Base-by-base conservation (phyloP, 208 protist genomes). In the Trypanosoma platydactyli region DNA sequence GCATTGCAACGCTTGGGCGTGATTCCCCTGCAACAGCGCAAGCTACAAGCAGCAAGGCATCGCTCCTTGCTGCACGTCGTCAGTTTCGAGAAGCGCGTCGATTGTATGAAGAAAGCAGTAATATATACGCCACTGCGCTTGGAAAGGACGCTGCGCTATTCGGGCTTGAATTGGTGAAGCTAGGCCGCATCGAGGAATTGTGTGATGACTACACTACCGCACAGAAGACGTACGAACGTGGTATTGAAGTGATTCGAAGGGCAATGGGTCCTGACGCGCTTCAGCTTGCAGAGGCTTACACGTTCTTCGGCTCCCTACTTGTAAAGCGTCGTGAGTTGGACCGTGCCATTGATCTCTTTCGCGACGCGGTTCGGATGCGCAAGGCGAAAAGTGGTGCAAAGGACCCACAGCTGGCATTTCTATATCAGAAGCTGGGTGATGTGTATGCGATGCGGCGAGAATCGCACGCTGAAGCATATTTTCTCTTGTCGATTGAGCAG, bases 401-500 rank as follows among this genome's bases (percentile, higher is more conserved):
- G 13, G 87, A 95, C 67, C 87, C 85, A 35, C 87, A 93, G 71
- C 67, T 95, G 42, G 81, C 87, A 6, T 95, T 84, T 73, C 59
- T 95, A 29, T 95, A 95, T 69, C 86, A 95, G 42, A 93, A 95
- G 66, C 74, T 94, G 11, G 90, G 83, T 12, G 90, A 95, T 56
- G 87, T 74, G 64, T 92, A 91, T 64, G 90, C 90, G 13, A 81
- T 89, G 78, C 73, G 79, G 25, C 80, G 83, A n/a, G 86, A 92
- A 54, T 71, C 77, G 2, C 86, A 95, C 54, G 90, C 90, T 9
- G 86, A 95, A 77, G 83, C 86, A 27, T 94, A 95, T 76, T 94
- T 95, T 61, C 71, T 95, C 9, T 68, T 95, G 13, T 69, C 87
- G 18, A 76, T 94, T 35, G 90, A 95, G 55, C 78, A 79, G 62